phyloP scores from a whole-genome alignment of 192 early-diverging fungal species.

The Coemansia sp. region DNA sequence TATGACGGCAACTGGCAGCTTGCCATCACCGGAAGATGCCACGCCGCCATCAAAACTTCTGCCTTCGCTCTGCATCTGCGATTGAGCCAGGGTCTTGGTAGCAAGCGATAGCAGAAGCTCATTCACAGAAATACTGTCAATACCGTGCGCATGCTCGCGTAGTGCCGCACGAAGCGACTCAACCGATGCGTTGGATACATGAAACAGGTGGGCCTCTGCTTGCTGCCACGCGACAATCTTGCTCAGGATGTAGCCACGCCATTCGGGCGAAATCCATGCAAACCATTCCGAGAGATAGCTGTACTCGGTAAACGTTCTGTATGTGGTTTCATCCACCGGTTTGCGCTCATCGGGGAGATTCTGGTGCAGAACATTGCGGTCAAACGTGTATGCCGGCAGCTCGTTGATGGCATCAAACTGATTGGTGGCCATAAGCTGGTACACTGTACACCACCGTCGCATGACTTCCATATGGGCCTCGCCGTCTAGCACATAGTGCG shows the following conservation, averaged over 20 bases:
- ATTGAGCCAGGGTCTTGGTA: slow-evolving; percentile 27
- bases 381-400: slow-evolving; percentile 15
- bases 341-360: slow-evolving; percentile 25
- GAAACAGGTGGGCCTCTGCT: slow-evolving; percentile 43
- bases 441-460: slow-evolving; percentile 29
- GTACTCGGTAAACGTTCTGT: slow-evolving; percentile 10
- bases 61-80: slow-evolving; percentile 14
- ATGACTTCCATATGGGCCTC: slow-evolving; percentile 32
- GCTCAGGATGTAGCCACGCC: slow-evolving; percentile 27
- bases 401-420: background rate
- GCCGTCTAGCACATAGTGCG: slow-evolving; percentile 36
- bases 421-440: slow-evolving; percentile 11
- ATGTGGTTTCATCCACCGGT: slow-evolving; percentile 20
- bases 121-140: slow-evolving; percentile 13
- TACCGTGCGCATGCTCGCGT: slow-evolving; percentile 10
- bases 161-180: slow-evolving; percentile 18
- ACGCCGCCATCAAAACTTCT: background rate
- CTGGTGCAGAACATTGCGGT: slow-evolving; percentile 9
- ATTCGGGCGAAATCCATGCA: slow-evolving; percentile 40
- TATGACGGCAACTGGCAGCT: slow-evolving; percentile 19
- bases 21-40: background rate
- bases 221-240: slow-evolving; percentile 24
- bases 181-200: slow-evolving; percentile 21
- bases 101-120: slow-evolving; percentile 25
- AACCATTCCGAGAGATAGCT: slow-evolving; percentile 28